Percentiles rank a stretch among this genome's conserved stretches.
Conservation (phyloP, 2,329 filamentous ascomycete genomes). For the Talaromyces rugulosus region DNA sequence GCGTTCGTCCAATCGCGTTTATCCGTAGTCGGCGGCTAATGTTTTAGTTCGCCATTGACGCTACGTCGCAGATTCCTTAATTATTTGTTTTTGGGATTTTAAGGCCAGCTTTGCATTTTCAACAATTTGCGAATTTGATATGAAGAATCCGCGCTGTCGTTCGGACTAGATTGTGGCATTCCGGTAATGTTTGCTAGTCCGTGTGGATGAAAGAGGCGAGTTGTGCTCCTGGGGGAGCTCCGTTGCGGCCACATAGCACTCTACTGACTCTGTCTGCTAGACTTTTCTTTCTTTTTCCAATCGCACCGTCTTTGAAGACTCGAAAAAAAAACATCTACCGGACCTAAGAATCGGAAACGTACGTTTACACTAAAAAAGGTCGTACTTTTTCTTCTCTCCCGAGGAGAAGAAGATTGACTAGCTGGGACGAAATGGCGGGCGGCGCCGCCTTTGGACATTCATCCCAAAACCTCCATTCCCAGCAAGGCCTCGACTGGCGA, state of each 20-base stretch:
- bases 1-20: not conserved
- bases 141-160: not conserved
- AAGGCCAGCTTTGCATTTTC: not conserved
- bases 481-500: conserved; percentile 63
- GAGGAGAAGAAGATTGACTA: not conserved
- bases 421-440: not conserved
- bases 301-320: not conserved
- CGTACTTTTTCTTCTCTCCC: not conserved
- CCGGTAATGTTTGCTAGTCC: not conserved
- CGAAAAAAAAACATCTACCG: not conserved
- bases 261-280: not conserved
- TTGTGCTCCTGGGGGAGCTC: conserved; percentile 1
- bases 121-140: not conserved
- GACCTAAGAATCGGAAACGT: not conserved
- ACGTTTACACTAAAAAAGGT: not conserved
- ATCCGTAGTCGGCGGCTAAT: not conserved
- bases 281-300: not conserved
- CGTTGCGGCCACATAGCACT: conserved; percentile 11
- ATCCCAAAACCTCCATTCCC: conserved; percentile 65
- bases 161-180: not conserved
- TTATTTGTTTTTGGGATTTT: not conserved
- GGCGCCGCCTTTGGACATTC: conserved; percentile 53
- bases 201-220: not conserved
- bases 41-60: not conserved
- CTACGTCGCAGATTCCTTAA: not conserved